Evolutionary conservation across 108 stramenopile species (phyloP), one percentile per base, ranked within the genome.

Genomic region (Conticribra weissflogii): DNA sequence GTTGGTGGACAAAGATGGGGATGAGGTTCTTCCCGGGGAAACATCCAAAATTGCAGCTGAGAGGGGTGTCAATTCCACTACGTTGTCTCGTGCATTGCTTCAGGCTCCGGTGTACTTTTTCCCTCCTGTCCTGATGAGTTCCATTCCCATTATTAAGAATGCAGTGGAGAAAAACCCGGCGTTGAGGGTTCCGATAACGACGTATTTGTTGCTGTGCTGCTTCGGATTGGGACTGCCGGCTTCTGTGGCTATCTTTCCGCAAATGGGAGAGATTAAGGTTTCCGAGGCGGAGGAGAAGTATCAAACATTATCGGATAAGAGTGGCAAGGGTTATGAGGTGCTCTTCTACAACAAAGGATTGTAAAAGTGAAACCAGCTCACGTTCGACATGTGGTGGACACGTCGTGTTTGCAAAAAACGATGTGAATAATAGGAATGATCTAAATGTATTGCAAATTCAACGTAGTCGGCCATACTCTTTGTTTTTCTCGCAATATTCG

Each of bases 221-320:
- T 96, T 96, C 65, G 95, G 95, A 16, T 60, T 93, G 60, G 95
- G 95, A 53, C 72, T 96, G 2, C 95, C 95, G 9, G 83, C 82
- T 19, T 81, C 92, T 12, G 86, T 90, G n/a, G 95, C 87, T 14
- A 86, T 90, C 54, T 96, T 93, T 61, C 95, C 95, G 2, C 92
- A 96, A 78, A 88, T 93, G 50, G 74, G 86, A 7, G 60, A 75
- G 23, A 85, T 96, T 48, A 41, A 68, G 21, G 78, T 77, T 1
- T 59, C 83, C 1, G 86, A 96, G 23, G 84, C 91, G 2, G 94
- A 96, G 66, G 67, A 79, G 18, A 76, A 85, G 41, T 92, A 71
- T 51, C 63, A 49, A 34, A 65, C 64, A 17, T 57, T 76, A 51
- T 45, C 8, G 15, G 69, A 76, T 54, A 31, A 62, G 29, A 61